Base-by-base conservation (phyloP, 495 filamentous ascomycete genomes). In the Penicillium manginii region DNA sequence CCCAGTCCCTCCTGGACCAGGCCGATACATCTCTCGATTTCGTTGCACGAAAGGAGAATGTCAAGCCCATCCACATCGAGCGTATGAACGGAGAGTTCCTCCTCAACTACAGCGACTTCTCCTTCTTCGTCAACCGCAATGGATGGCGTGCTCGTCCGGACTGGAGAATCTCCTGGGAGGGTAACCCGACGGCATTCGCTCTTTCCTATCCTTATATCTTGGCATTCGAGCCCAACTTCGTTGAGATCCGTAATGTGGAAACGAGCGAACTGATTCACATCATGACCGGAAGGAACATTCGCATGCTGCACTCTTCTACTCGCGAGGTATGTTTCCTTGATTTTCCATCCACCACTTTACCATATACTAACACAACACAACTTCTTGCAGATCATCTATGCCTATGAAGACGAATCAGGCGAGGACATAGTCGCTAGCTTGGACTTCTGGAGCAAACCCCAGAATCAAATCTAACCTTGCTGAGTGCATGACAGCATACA, bases 11-110 rank as follows among this genome's bases (percentile, higher is more conserved):
- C 46, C 86, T 99, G 54, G 96, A 99, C 69, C 94, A 97, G 72
- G 96, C 96, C 55, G 96, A 99, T 74, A 99, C 96, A 2, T 97
- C 92, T 26, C 85, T 99, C 53, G 96, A 99, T 71, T 96, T 99
- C 64, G 93, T 98, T 32, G 87, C 91, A 42, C 86, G 91, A 37
- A 92, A 93, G 66, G 94, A 98, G 69, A 91, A 89, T 63, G 88
- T 94, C 60, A 90, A 91, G 69, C 93, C 96, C n/a, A 94, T 99
- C 58, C 92, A 97, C 64, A 97, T 99, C 68, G 96, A 98, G 71
- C 88, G 96, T 18, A 86, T 98, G 65, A 91, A 93, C 61, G 91
- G 92, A 61, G 96, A 98, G 70, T 99, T 99, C 82, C 81, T 99
- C 42, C 84, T 99, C 53, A 97, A 97, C 72, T 99, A 99, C 74